phyloP scores from a whole-genome alignment of 805 yeast species.

The Ogataea parapolymorpha region DNA sequence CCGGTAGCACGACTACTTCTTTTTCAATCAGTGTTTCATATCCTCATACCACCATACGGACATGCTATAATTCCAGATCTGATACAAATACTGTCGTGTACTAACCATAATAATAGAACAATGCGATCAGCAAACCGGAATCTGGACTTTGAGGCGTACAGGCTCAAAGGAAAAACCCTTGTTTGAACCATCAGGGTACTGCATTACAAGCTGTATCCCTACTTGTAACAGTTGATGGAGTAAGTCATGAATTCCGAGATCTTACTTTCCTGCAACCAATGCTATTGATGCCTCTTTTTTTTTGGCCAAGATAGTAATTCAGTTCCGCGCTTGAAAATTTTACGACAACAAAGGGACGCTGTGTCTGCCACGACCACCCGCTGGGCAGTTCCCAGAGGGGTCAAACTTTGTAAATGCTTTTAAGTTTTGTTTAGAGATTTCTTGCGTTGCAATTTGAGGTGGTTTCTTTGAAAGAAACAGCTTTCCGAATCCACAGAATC shows the following conservation, averaged over 20 bases:
- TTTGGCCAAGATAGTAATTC: too few relatives aligned
- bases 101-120: neutral
- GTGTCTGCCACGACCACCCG: constrained; percentile 1
- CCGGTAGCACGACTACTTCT: too few relatives aligned
- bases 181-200: neutral
- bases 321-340: neutral
- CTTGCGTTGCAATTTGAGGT: constrained; percentile 1
- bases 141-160: neutral
- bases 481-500: neutral
- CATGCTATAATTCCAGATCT: neutral
- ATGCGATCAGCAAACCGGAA: neutral
- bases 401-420: neutral
- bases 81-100: neutral
- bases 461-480: constrained; percentile 1
- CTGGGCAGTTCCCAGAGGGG: constrained; percentile 2
- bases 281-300: constrained; percentile 1
- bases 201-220: too few relatives aligned
- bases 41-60: neutral
- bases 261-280: neutral
- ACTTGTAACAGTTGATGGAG: too few relatives aligned
- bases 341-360: constrained; percentile 2
- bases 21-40: neutral
- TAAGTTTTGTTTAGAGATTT: constrained; percentile 4
- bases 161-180: neutral
- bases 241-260: too few relatives aligned